Base-by-base conservation (phyloP, 2,329 filamentous ascomycete species). In the Chaetomium sp. region DNA sequence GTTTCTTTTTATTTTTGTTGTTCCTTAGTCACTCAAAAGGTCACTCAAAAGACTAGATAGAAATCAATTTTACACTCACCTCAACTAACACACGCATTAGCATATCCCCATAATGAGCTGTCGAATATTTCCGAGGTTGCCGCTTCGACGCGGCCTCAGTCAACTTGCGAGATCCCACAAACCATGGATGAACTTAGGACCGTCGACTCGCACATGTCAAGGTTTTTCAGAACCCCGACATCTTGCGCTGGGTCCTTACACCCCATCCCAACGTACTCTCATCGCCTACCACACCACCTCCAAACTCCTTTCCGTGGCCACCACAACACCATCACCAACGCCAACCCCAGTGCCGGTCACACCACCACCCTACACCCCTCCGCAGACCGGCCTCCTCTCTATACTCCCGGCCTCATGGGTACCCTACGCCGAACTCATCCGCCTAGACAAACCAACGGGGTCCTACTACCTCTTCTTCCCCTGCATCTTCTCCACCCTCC, bases 391-490 rank as follows among this genome's bases (percentile, higher is more conserved):
- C 11, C 66, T 94, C 5, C 72, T 95, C 35, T 86, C 89, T 2
- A 70, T 76, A 51, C 75, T 95, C 2, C 90, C 90, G 1, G 60
- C 72, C 19, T 80, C 86, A 54, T 84, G 85, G 77, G 77, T 94
- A 3, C 90, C 89, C 1, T 95, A 94, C 66, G 89, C 84, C 48
- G 89, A 95, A 68, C 80, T 95, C 11, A 80, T 88, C 65, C 86
- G 91, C 49, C 76, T 95, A 48, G 86, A 94, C 71, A 94, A 90
- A 66, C 90, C 89, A 1, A 79, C 84, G 0, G 90, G 90, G 46
- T 88, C 88, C 1, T 88, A 90, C 72, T 94, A 94, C 68, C 83
- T 95, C 58, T 92, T 86, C 75, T 88, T 91, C 64, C 90, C 89
- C 34, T 92, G 89, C 66, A 75, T 94, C 10, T 95, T 91, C 74